Base-by-base conservation (phyloP, 495 filamentous ascomycete genomes). In the Penicillium turbatum region DNA sequence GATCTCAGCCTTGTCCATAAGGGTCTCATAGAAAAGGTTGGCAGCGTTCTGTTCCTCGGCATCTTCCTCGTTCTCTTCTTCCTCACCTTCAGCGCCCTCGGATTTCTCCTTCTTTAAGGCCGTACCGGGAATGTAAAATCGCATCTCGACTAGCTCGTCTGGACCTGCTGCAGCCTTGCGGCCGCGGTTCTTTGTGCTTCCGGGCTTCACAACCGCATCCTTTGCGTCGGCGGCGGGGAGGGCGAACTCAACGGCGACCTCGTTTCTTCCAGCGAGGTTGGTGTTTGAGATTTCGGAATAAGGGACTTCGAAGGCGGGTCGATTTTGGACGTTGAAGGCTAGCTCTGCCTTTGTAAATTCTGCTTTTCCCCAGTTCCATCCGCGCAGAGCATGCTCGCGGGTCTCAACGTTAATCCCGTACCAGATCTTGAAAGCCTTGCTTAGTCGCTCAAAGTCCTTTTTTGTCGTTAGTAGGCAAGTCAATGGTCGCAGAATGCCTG, bases 301-400 rank as follows among this genome's bases (percentile, higher is more conserved):
- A 16, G 95, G 95, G 36, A 99, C 85, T 70, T 97, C 93, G 75
- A 99, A 99, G 1, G 95, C 89, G 5, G 95, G 95, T 59, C 91
- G 87, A 63, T 96, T 99, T 61, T 93, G 89, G 17, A 99, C 95
- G 69, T 90, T 97, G 76, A 99, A 99, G 16, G 88, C 77, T 29
- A 99, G 82, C 72, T 99, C 95, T 39, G 88, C 85, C 68, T 97
- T 96, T 55, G 87, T 86, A 65, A 99, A 97, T 65, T 99, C 95
- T 51, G 87, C 89, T 71, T 97, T 99, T 54, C 95, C 95, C 95
- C 95, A 99, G 67, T 97, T 99, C 95, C 95, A 99, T 34, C 95
- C 95, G 56, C 93, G 87, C 39, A 99, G 78, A 5, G 92, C 89
- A 68, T 97, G 93, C 68, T 97, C 95, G 68, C 88, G 87, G 62